Base-by-base conservation (phyloP, 83 land plant genomes). In the Diphasiastrum complanatum region DNA sequence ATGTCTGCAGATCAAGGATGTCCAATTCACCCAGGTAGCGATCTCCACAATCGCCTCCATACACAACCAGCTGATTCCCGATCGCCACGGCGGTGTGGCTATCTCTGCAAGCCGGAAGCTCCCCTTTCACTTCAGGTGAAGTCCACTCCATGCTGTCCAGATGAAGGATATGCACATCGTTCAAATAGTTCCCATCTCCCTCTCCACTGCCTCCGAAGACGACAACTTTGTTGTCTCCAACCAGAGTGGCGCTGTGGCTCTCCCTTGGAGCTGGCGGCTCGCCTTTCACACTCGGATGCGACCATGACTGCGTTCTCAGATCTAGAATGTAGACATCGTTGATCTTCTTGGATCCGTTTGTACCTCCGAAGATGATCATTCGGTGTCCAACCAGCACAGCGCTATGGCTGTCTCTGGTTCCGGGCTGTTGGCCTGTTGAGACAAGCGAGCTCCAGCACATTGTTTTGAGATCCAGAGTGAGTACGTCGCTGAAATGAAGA, bases 21-120 rank as follows among this genome's bases (percentile, higher is more conserved):
- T 55, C 59, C 8, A 55, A 16, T 27, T 55, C 1, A 32, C 59
- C 27, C 16, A 55, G 59, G 31, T 55, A 55, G 11, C 59, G 59
- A 30, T 55, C 59, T 11, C 59, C 59, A 55, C 59, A 55, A 35
- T 55, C 59, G 16, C 59, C 59, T 16, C 59, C 59, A 30, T 55
- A 55, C 5, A 55, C 59, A 27, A 55, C 19, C n/a, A 55, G 59
- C 43, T 55, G 59, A 35, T 55, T 27, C 11, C 27, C 27, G 16
- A 55, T 35, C 26, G 34, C 34, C 35, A 55, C 59, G 18, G 59
- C 59, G 34, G 59, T 55, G 34, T 55, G 59, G 35, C 59, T 55
- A 27, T 55, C 59, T 55, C 59, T 55, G 31, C 59, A 32, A 27
- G n/a, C 34, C 30, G 59, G 59, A 12, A 55, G 34, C 30, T 55